phyloP scores from a whole-genome alignment of 2,329 filamentous ascomycete genomes.

The Verticillium tricorpus region DNA sequence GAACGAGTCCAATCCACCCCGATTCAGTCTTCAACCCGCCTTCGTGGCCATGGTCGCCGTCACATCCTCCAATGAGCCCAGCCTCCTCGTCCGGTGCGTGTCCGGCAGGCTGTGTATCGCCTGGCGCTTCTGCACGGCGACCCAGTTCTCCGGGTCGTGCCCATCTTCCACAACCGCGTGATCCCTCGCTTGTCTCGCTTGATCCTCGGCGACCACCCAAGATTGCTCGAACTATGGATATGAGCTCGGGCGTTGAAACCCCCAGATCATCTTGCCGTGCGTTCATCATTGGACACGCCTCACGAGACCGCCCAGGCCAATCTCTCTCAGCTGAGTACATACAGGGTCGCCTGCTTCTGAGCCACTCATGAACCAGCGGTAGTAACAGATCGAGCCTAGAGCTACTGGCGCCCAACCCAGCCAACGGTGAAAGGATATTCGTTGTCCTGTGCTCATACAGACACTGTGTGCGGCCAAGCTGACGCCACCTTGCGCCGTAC shows the following conservation, averaged over 20 bases:
- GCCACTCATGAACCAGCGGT: neutral
- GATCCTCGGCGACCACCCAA: neutral
- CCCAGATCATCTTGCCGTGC: neutral
- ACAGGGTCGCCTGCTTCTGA: neutral
- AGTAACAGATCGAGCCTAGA: neutral
- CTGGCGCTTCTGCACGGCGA: neutral
- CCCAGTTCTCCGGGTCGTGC: neutral
- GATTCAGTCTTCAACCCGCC: neutral
- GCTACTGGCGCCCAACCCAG: neutral
- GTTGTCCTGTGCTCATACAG: neutral
- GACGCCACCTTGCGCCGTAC: neutral
- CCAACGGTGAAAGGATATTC: neutral
- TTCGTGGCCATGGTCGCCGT: neutral
- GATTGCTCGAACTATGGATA: neutral
- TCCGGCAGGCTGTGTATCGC: neutral
- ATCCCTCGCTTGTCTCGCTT: neutral
- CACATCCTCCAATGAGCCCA: neutral
- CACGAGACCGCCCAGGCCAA: neutral
- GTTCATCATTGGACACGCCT: neutral
- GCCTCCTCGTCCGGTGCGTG: neutral
- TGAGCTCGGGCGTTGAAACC: neutral
- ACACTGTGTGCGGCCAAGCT: neutral
- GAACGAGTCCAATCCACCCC: neutral
- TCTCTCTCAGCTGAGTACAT: neutral
- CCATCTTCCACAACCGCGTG: neutral